Evolutionary conservation across 225 moss, liverwort and hornwort genomes (phyloP), one percentile per base, ranked within the genome.

Genomic region (Marchantia polymorpha): DNA sequence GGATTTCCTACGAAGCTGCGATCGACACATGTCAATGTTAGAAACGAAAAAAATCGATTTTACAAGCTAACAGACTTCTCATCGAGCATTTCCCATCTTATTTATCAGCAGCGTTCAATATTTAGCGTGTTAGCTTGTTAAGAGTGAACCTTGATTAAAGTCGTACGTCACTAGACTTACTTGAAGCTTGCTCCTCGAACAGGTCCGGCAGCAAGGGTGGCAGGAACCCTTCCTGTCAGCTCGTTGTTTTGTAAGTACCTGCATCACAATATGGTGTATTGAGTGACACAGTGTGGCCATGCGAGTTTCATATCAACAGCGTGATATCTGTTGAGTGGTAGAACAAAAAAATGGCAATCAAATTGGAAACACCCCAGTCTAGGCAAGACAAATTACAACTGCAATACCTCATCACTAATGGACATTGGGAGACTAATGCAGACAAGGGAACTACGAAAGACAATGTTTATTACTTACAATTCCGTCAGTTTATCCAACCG

Each of bases 171-270:
- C 5, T 39, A 39, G 3, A 5, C 88, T 20, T 90, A 99, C 97
- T 99, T 95, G 65, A 92, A 84, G 19, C 83, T 79, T 7, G 92
- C 95, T 64, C 97, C 97, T 52, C 89, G 90, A 60, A 95, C 78
- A 52, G 90, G 86, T 39, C 91, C 88, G 47, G 97, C 92, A 74
- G 94, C 97, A 80, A 99, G 83, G 15, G 84, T 73, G 68, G 88
- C 22, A 75, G 97, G 95, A 81, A 99, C 91, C 81, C 88, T 82
- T 81, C 97, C 97, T 70, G 84, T 90, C 25, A 99, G 27, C 20
- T 80, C 49, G 80, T 99, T 99, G 69, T 93, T 85, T 79, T 99
- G 90, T 56, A 99, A 54, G 78, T 90, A 91, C 82, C 97, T 99
- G 78, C 59, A 10, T 31, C 55, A 49, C 20, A 10, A 64, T 39